Base-by-base conservation (phyloP, 148 eudicot species). In the Amaranthus palmeri region DNA sequence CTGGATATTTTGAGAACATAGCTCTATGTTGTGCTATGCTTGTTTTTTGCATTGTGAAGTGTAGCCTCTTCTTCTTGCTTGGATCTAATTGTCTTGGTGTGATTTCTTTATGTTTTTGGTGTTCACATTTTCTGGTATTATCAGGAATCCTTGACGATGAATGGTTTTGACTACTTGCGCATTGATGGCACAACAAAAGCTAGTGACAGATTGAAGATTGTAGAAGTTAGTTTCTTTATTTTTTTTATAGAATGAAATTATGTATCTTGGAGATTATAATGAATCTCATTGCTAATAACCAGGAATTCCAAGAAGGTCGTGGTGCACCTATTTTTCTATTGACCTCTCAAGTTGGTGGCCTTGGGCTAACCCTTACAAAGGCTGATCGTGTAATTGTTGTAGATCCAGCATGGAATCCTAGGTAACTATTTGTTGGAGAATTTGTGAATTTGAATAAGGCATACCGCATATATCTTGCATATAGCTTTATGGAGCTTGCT, bases 321-420 rank as follows among this genome's bases (percentile, higher is more conserved):
- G 90, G 88, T 44, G 91, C 99, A 74, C 96, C 99, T 43, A 92
- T 96, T 6, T 96, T 96, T 79, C 77, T 96, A 43, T 86, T 96
- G 78, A 96, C 99, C 53, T 89, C 99, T 77, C 97, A 92, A 90
- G 99, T 96, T 42, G 99, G 99, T 48, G 99, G 99, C 60, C 86
- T 96, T 74, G 99, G 99, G 69, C 81, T 96, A 60, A 96, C 99
- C 48, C 93, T 96, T 50, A 96, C 99, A 56, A 96, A 86, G 70
- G 99, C 97, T 67, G 99, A 96, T 68, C 90, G 99, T 68, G 99
- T 96, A 36, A 96, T 96, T 65, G 99, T 96, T 74, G 99, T 92
- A 77, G 99, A 96, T 82, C 99, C 99, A 72, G 99, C 99, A 8
- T 96, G 99, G 99, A 92, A 96, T 74, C 99, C 99, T 47, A 96